These are phyloP conservation scores for Solanum arcanum DNA, from an alignment of 257 asterid genomes.

Conservation along the genomic window DNA sequence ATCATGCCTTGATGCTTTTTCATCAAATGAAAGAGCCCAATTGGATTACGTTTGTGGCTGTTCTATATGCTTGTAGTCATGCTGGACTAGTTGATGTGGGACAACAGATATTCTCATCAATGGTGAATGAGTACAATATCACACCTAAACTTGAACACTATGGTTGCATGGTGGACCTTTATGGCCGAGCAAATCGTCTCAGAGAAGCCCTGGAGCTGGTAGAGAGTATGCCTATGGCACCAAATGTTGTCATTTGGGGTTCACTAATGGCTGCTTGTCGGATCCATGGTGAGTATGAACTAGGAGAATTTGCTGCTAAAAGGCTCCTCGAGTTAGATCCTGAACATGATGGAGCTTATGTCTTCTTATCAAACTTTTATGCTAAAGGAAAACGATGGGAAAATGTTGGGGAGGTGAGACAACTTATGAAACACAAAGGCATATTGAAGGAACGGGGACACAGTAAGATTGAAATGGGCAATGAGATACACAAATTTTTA, in stretches of 20 bases:
- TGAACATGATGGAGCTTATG: conserved; percentile 65
- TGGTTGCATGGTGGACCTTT: conserved; percentile 80
- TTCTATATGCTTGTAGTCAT: conserved; percentile 72
- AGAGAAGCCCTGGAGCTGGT: conserved; percentile 45
- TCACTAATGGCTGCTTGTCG: conserved; percentile 72
- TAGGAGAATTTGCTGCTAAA: conserved; percentile 67
- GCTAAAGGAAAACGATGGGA: conserved; percentile 55
- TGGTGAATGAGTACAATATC: conserved; percentile 49
- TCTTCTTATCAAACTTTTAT: conserved; percentile 56
- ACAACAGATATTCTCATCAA: conserved; percentile 28
- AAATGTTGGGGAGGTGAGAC: conserved; percentile 37
- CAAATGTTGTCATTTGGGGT: conserved; percentile 68
- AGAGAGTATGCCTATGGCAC: conserved; percentile 72
- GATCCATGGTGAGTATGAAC: conserved; percentile 47
- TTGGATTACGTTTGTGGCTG: conserved; percentile 61
- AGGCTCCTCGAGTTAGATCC: conserved; percentile 58
- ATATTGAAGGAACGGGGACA: conserved; percentile 49
- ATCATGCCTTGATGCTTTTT: conserved; percentile 36
- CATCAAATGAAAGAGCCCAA: conserved; percentile 56
- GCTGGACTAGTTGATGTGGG: conserved; percentile 68
- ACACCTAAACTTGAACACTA: conserved; percentile 58
- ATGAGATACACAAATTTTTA: conserved; percentile 41
- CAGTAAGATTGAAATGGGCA: conserved; percentile 46
- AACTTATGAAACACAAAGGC: conserved; percentile 31
- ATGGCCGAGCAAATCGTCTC: conserved; percentile 53